A percentile compares a stretch with the other conserved stretches of the same genome.
Conservation (phyloP, 495 filamentous ascomycete species). For the Aspergillus ostianus region DNA sequence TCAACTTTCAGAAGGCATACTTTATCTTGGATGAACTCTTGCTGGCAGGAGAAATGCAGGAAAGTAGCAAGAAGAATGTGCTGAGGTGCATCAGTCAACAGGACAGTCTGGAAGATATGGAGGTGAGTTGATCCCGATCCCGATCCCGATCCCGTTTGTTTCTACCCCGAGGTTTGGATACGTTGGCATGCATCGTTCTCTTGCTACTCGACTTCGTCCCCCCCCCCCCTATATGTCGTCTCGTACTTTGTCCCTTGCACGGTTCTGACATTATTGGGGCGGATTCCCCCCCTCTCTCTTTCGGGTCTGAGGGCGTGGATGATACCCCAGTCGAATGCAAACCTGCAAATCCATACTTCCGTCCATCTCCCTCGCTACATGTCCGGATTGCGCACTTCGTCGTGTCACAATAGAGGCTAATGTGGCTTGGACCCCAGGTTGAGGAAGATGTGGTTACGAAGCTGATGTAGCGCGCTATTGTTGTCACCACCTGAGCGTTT, state of each 20-base stretch:
- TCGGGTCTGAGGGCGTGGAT: not conserved
- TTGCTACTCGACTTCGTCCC: not conserved
- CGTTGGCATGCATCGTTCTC: not conserved
- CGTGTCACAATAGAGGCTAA: slow-evolving; percentile 49
- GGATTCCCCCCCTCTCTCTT: not conserved
- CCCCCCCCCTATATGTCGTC: not conserved
- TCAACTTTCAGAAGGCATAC: slow-evolving; percentile 99
- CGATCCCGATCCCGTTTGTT: not conserved
- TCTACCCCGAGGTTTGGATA: not conserved
- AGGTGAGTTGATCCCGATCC: slow-evolving; percentile 62
- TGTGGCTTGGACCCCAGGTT: slow-evolving; percentile 60
- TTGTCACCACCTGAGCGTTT: slow-evolving; percentile 20
- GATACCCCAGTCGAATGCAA: not conserved
- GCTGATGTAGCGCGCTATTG: slow-evolving; percentile 69
- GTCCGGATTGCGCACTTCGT: not conserved
- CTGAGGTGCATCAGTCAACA: slow-evolving; percentile 91
- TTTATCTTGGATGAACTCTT: slow-evolving; percentile 97
- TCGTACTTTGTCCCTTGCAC: not conserved
- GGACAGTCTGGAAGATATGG: slow-evolving; percentile 94
- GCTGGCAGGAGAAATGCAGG: slow-evolving; percentile 94
- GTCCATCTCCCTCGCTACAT: too few relatives aligned
- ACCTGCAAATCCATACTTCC: not conserved
- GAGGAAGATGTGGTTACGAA: slow-evolving; percentile 92
- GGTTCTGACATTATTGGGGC: not conserved
- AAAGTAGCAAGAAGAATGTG: slow-evolving; percentile 99